Conservation (phyloP, 2,329 filamentous ascomycete genomes). For the Aspergillus felis region DNA sequence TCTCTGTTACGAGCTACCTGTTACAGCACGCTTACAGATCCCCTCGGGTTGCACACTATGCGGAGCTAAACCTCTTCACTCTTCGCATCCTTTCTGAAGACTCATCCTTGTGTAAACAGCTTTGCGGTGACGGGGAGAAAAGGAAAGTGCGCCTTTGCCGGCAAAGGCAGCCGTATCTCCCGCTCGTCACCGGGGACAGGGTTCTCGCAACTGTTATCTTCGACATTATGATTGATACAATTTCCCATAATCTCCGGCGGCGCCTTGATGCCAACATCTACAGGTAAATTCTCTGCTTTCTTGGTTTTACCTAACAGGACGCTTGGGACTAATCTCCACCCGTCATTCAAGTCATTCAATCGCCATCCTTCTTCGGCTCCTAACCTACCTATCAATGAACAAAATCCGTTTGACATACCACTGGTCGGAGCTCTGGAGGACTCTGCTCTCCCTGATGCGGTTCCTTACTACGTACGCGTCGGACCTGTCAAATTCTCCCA, state of each 20-base stretch:
- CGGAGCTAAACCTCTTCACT: slow-evolving; percentile 78
- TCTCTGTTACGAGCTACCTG: slow-evolving; percentile 88
- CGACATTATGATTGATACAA: slow-evolving; percentile 82
- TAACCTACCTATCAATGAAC: slow-evolving; percentile 79
- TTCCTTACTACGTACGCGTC: slow-evolving; percentile 84
- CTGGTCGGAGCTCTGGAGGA: slow-evolving; percentile 93
- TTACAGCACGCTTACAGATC: slow-evolving; percentile 90
- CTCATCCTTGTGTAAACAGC: slow-evolving; percentile 70
- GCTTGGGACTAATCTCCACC: background rate
- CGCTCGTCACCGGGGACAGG: slow-evolving; percentile 67
- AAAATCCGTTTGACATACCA: slow-evolving; percentile 82
- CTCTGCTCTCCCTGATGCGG: slow-evolving; percentile 78
- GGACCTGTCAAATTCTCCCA: slow-evolving; percentile 66
- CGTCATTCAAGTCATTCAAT: slow-evolving; percentile 55
- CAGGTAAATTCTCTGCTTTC: slow-evolving; percentile 42
- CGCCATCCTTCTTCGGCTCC: slow-evolving; percentile 74
- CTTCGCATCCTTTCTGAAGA: slow-evolving; percentile 87
- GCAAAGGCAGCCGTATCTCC: slow-evolving; percentile 81
- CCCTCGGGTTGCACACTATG: slow-evolving; percentile 71
- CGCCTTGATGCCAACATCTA: slow-evolving; percentile 83
- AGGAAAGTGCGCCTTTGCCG: slow-evolving; percentile 76
- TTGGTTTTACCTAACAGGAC: background rate
- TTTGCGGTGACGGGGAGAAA: slow-evolving; percentile 76
- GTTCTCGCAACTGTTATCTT: slow-evolving; percentile 72
- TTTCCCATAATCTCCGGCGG: slow-evolving; percentile 88